Base-by-base conservation (phyloP, 2,329 filamentous ascomycete species). In the Aspergillus pseudoglaucus region DNA sequence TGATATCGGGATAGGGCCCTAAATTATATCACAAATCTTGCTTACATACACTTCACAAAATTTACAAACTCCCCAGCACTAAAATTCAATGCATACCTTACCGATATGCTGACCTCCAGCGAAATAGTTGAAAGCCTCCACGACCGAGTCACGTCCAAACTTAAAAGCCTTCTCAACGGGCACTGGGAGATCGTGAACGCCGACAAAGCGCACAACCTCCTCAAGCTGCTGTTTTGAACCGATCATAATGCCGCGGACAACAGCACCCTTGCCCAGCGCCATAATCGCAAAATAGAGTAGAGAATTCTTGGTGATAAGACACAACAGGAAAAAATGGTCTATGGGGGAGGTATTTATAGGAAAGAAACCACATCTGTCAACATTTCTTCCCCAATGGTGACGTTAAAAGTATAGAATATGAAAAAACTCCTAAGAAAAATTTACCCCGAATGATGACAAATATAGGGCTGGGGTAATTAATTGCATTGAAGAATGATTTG, bases 201-300 rank as follows among this genome's bases (percentile, higher is more conserved):
- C 59, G 37, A 72, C 55, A 42, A 66, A 68, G 0, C 53, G 49
- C 1, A 64, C 56, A 2, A 59, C 50, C 6, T 72, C 64, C 50
- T 71, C 60, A 14, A 71, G 52, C 43, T 64, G 54, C 47, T 68
- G 58, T 47, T 58, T 68, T 8, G 63, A 67, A 0, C 69, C 68
- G 14, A 59, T 58, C 30, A 59, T 53, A 35, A 72, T 61, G 1
- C 70, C 70, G 5, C 69, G 60, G 2, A 73, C 53, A 18, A 66
- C 47, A 18, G 58, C 61, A 15, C 51, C 59, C 43, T 70, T 68
- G 4, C 30, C 45, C 3, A 53, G 27, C 1, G 49, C 47, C 10
- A 56, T 18, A 3, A 20, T 22, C 3, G 50, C 47, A 30, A 3
- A 35, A 35, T 35, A 15, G 4, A n/a, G 4, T 35, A 6, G 14